Percentiles rank a stretch among this genome's conserved stretches.
These are phyloP conservation scores for Rhodotorula kratochvilovae DNA, from an alignment of 768 basidiomycete genomes.

Conservation along the genomic window DNA sequence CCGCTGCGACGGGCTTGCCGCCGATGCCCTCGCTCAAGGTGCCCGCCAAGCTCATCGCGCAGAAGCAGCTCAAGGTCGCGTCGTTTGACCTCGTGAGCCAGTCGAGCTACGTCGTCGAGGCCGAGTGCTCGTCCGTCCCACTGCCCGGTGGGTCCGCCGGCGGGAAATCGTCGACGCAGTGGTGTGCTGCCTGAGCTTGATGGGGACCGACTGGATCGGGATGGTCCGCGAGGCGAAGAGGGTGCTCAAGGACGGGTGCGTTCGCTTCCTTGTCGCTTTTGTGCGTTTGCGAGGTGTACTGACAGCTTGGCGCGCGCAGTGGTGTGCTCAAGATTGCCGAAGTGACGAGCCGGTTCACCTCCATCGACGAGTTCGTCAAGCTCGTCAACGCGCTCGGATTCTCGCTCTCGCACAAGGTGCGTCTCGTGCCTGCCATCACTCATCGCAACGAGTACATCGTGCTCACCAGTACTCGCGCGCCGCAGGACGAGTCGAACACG, in stretches of 20 bases:
- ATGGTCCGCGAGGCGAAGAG: conserved; percentile 86
- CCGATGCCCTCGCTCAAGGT: conserved; percentile 44
- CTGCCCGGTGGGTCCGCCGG: conserved; percentile 68
- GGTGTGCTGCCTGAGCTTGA: conserved; percentile 89
- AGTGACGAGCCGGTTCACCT: conserved; percentile 75
- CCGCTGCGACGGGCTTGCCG: background rate
- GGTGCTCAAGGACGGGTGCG: conserved; percentile 74
- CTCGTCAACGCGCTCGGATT: conserved; percentile 69
- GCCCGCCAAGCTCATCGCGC: conserved; percentile 13
- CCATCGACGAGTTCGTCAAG: conserved; percentile 62
- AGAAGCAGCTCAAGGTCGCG: conserved; percentile 55
- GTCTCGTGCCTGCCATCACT: conserved; percentile 12
- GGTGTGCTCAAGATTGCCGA: conserved; percentile 83
- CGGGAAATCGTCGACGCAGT: conserved; percentile 84
- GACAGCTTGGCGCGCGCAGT: conserved; percentile 48
- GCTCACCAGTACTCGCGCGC: background rate
- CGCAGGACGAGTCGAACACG: conserved; percentile 71
- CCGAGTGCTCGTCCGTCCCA: conserved; percentile 83
- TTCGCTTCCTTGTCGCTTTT: conserved; percentile 7
- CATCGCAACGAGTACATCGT: too few relatives aligned
- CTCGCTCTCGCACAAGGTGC: conserved; percentile 63
- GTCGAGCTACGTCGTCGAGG: conserved; percentile 64
- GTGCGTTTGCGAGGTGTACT: background rate
- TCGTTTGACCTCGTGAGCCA: conserved; percentile 68
- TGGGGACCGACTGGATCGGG: conserved; percentile 94